Evolutionary conservation across 805 yeast genomes (phyloP).

Genomic region (Dipodascopsis uninucleata): DNA sequence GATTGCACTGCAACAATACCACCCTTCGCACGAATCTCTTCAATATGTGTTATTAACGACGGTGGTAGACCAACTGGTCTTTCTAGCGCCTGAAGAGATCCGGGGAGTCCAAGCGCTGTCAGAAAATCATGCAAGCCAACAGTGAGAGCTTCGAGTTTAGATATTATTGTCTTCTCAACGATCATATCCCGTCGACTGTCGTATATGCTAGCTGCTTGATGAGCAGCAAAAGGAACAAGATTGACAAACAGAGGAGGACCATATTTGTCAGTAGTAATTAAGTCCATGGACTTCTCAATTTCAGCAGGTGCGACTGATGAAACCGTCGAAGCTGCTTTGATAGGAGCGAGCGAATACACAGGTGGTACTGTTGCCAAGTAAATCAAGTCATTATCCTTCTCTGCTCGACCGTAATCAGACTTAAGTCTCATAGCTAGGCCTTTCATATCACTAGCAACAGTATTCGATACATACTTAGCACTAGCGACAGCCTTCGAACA

Average conservation of each 20-base stretch:
- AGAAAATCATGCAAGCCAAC: constrained; percentile 23
- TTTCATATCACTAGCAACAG: constrained; percentile 50
- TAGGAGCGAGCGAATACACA: constrained; percentile 39
- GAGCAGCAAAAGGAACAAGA: constrained; percentile 61
- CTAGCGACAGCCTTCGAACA: constrained; percentile 41
- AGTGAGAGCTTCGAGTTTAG: constrained; percentile 33
- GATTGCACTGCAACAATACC: constrained; percentile 47
- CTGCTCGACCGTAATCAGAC: constrained; percentile 51
- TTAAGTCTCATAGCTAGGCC: constrained; percentile 48
- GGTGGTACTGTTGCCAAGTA: constrained; percentile 65
- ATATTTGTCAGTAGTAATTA: constrained; percentile 24
- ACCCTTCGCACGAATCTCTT: constrained; percentile 51
- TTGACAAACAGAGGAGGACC: constrained; percentile 48
- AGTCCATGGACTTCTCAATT: constrained; percentile 36
- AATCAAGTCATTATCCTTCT: constrained; percentile 76
- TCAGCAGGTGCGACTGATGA: constrained; percentile 44
- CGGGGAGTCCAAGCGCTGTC: constrained; percentile 44
- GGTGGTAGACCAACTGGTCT: constrained; percentile 56
- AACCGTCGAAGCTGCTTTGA: constrained; percentile 55
- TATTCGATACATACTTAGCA: constrained; percentile 42
- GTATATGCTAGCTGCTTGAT: constrained; percentile 64
- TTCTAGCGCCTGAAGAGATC: constrained; percentile 57
- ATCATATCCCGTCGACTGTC: constrained; percentile 60
- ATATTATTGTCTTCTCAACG: constrained; percentile 43
- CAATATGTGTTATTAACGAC: constrained; percentile 52